A percentile compares a stretch with the other conserved stretches of the same genome.
Evolutionary conservation across 495 filamentous ascomycete species (phyloP).

Genomic region (Neurospora cerealis): DNA sequence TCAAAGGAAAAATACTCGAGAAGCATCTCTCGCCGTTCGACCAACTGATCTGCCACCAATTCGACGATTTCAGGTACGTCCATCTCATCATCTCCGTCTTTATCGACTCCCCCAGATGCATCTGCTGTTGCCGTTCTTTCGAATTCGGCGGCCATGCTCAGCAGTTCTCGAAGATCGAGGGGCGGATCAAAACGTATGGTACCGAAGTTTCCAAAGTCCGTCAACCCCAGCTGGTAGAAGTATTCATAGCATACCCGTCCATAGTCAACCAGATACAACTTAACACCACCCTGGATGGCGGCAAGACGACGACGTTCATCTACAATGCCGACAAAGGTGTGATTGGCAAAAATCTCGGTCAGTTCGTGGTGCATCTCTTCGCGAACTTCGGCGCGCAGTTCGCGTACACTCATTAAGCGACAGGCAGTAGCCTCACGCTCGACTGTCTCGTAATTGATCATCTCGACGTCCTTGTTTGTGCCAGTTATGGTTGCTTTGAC

Average conservation of each 20-base stretch:
- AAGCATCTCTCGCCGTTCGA: constrained; percentile 76
- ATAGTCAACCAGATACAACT: constrained; percentile 91
- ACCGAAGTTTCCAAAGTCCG: constrained; percentile 95
- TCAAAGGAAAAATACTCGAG: constrained; percentile 86
- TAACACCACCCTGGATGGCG: constrained; percentile 87
- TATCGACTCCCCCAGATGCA: neutral
- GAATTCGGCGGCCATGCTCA: constrained; percentile 61
- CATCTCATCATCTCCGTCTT: constrained; percentile 41
- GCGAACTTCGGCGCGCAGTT: constrained; percentile 70
- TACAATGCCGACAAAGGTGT: constrained; percentile 90
- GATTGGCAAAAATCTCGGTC: constrained; percentile 79
- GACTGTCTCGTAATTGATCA: constrained; percentile 49
- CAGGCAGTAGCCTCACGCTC: constrained; percentile 59
- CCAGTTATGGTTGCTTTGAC: neutral
- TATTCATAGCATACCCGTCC: constrained; percentile 79
- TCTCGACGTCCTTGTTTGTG: constrained; percentile 24
- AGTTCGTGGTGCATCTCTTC: constrained; percentile 80
- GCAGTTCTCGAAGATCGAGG: constrained; percentile 57
- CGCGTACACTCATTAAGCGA: constrained; percentile 67
- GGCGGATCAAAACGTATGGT: constrained; percentile 69
- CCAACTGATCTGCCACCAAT: constrained; percentile 47
- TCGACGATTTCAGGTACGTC: constrained; percentile 59
- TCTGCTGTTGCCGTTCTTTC: constrained; percentile 37
- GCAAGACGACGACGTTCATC: constrained; percentile 79
- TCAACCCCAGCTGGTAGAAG: constrained; percentile 95